Base-by-base conservation (phyloP, 257 asterid species). In the Cordia subcordata region DNA sequence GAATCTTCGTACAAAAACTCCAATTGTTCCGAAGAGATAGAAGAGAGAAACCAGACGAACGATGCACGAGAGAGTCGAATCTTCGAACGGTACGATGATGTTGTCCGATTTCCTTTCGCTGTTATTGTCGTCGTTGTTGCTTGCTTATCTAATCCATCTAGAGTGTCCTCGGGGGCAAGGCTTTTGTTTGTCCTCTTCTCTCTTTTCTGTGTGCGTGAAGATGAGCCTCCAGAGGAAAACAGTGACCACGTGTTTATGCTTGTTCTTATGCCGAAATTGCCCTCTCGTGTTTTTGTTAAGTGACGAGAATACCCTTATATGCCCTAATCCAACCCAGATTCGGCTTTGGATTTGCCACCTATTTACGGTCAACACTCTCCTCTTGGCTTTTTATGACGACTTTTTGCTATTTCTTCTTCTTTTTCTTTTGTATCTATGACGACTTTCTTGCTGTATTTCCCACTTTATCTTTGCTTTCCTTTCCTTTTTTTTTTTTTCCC, bases 231-330 rank as follows among this genome's bases (percentile, higher is more conserved):
- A n/a, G n/a, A n/a, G 37, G 62, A 61, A 58, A 59, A 68, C 56
- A 66, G 37, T 69, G 66, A 67, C 81, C 86, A 46, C 77, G 68
- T 61, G 82, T 77, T 79, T 82, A 79, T 77, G 65, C 62, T 61
- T 11, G 58, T 49, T 33, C 55, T 6, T 33, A n/a, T 67, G 65
- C 77, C 87, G 53, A 72, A 45, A 54, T 17, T 75, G 44, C 71
- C 93, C 84, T 51, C 62, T 5, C 0, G 0, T 0, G 6, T 55
- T 68, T 5, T 0, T 0, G 0, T 23, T 8, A 17, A 0, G 3
- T 75, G 62, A 44, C 85, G 54, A 18, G 16, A 62, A 4, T 79
- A 14, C 83, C 89, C 80, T 67, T 64, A 0, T 55, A 57, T 64
- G 76, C 76, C 82, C 80, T 74, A 79, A 68, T 44, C 71, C 66